These are phyloP conservation scores for Wickerhamiella allomyrinae DNA, from an alignment of 805 yeast species.

Conservation along the genomic window DNA sequence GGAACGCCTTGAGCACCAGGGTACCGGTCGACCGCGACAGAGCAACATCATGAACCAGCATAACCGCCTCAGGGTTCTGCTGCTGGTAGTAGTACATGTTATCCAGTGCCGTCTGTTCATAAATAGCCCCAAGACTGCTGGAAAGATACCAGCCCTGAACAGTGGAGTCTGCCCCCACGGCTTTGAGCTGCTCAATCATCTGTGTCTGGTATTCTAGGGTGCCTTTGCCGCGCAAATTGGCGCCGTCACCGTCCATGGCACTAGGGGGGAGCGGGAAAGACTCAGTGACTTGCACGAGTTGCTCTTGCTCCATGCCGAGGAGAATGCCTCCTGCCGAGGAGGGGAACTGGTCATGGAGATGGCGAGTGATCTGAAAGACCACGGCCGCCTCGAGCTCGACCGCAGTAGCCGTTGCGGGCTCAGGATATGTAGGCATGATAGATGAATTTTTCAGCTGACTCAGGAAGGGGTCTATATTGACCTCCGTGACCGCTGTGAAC, in stretches of 20 bases:
- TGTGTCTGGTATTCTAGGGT: constrained; percentile 58
- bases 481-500: no score
- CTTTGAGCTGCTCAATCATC: constrained; percentile 44
- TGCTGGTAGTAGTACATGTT: constrained; percentile 51
- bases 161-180: constrained; percentile 51
- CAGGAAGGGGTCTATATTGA: no score
- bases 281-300: constrained; percentile 16
- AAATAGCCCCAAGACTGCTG: constrained; percentile 53
- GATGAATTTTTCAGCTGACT: neutral
- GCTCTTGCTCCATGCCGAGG: constrained; percentile 14
- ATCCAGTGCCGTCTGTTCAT: constrained; percentile 49
- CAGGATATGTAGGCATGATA: constrained; percentile 2
- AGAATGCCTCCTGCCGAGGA: constrained; percentile 18
- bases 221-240: constrained; percentile 45
- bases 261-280: constrained; percentile 50
- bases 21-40: constrained; percentile 40
- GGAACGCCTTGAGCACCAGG: constrained; percentile 51
- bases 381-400: constrained; percentile 17
- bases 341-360: constrained; percentile 18
- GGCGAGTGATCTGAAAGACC: constrained; percentile 17
- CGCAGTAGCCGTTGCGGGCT: constrained; percentile 1
- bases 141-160: constrained; percentile 74
- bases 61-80: constrained; percentile 36
- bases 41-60: constrained; percentile 55
- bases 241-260: constrained; percentile 43